These are phyloP conservation scores for Nidula microcarpa DNA, from an alignment of 768 basidiomycete species.

Conservation along the genomic window DNA sequence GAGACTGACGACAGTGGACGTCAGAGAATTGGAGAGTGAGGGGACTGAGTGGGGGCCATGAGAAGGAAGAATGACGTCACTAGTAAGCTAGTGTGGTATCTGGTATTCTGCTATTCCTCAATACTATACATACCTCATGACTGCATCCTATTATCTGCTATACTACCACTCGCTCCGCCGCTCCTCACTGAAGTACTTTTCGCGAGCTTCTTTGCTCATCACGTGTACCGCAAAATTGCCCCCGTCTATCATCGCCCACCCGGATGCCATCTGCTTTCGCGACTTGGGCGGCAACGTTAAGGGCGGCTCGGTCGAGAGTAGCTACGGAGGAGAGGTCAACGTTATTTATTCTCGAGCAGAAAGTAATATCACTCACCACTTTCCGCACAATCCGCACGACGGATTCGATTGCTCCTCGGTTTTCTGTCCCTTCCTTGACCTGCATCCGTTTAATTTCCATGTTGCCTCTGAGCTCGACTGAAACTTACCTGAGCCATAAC, in stretches of 20 bases:
- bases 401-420: conserved; percentile 72
- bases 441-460: conserved; percentile 16
- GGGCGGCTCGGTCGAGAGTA: conserved; percentile 55
- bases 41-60: not conserved
- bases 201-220: conserved; percentile 59
- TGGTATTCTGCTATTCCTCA: no score
- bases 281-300: conserved; percentile 61
- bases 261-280: conserved; percentile 57
- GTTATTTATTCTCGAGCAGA: not conserved
- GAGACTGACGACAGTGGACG: not conserved
- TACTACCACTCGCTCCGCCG: conserved; percentile 16
- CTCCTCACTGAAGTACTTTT: conserved; percentile 57
- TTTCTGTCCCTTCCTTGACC: conserved; percentile 87
- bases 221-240: conserved; percentile 81
- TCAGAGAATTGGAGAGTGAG: not conserved
- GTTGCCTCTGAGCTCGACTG: not conserved
- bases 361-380: conserved; percentile 42
- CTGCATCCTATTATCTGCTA: not conserved
- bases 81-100: no score
- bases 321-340: conserved; percentile 28
- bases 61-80: no score
- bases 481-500: conserved; percentile 63
- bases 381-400: conserved; percentile 70
- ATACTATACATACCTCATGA: no score
- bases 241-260: conserved; percentile 84